Evolutionary conservation across 176 grass and related monocot species (phyloP), one percentile per base, ranked within the genome.

Genomic region (Bonia amplexicaulis): DNA sequence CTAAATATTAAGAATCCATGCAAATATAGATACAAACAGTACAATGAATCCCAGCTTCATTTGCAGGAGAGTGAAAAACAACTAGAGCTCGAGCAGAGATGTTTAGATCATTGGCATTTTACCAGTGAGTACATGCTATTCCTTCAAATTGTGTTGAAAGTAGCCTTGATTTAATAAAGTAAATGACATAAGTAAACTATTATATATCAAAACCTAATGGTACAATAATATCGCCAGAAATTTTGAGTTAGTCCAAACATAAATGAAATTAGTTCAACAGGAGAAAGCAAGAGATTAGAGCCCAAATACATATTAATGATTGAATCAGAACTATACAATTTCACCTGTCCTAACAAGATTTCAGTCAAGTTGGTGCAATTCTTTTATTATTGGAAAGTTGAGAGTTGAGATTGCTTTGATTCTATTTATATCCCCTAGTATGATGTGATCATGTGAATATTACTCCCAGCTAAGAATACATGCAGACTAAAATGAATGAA

Each of bases 121-220:
- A 20, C 51, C 41, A 71, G 39, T 44, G 75, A 42, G 39, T 27
- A 41, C 35, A 86, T 77, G 55, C 9, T 59, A 59, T 9, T 23
- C 57, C 9, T 23, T 59, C 3, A 59, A 59, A 25, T 92, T 99
- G 72, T 61, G 60, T 68, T 33, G 5, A 58, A 68, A 92, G 37
- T 49, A 76, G 22, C 6, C 19, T 75, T 59, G 29, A 8, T 39
- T 74, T 77, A 79, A 78, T 35, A 83, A 85, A 47, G 10, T 82
- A 68, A 80, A 68, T 58, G 60, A 37, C 25, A 80, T 63, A 67
- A 54, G 19, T 49, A 79, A 75, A 86, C 4, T 69, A 22, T 65
- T 70, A 71, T 55, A 63, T 58, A 49, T 74, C 15, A 76, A 78
- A 86, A 74, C 80, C 2, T 23, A 80, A 72, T 17, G 22, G 9